Conservation (phyloP, 257 asterid species). For the Cordia subcordata region DNA sequence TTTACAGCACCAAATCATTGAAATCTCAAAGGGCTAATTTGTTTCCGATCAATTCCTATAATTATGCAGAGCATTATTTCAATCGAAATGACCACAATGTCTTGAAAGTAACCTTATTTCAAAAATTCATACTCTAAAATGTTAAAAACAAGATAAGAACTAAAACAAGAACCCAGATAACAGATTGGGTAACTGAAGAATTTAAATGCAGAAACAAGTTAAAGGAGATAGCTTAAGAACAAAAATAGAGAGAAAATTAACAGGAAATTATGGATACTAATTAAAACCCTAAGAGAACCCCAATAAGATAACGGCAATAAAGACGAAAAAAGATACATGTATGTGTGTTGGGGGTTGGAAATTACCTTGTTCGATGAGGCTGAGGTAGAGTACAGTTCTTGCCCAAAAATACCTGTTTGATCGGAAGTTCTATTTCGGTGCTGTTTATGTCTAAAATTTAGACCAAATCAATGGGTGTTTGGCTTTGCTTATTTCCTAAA, state of each 20-base stretch:
- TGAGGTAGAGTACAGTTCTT: not conserved
- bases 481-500: too few relatives aligned
- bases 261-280: not conserved
- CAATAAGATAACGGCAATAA: not conserved
- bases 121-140: too few relatives aligned
- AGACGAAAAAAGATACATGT: not conserved
- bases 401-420: constrained; percentile 5
- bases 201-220: not conserved
- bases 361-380: constrained; percentile 1
- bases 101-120: too few relatives aligned
- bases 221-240: not conserved
- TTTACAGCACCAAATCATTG: not conserved
- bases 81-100: too few relatives aligned
- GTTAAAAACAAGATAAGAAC: not conserved
- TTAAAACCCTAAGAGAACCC: not conserved
- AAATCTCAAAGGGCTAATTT: not conserved
- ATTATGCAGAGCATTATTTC: too few relatives aligned
- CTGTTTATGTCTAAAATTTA: not conserved
- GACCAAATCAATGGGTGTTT: too few relatives aligned
- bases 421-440: not conserved
- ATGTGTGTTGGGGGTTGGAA: not conserved
- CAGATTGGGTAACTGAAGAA: not conserved
- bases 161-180: constrained; percentile 5
- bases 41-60: not conserved
- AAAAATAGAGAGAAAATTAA: not conserved